Conservation (phyloP, 179 eudicot species). For the Monotropa hypopitys region DNA sequence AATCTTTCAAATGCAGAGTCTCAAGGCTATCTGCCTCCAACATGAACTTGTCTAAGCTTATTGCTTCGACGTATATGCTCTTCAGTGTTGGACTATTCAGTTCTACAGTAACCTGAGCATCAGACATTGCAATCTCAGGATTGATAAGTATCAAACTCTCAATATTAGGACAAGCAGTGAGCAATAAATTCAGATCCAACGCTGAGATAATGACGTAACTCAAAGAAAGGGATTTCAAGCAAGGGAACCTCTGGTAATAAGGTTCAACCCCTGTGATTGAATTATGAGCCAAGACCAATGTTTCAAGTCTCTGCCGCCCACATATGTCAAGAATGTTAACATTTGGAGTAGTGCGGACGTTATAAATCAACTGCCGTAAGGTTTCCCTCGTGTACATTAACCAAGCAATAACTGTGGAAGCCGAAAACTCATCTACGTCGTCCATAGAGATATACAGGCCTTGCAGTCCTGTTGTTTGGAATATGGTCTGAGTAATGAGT, state of each 20-base stretch:
- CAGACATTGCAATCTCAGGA: conserved; percentile 69
- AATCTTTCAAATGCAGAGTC: conserved; percentile 76
- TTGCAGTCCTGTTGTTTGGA: conserved; percentile 69
- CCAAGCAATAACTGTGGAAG: conserved; percentile 83
- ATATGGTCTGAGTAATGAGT: conserved; percentile 68
- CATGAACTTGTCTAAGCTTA: conserved; percentile 73
- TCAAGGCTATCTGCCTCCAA: conserved; percentile 77
- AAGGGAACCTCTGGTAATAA: conserved; percentile 61
- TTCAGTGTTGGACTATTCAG: conserved; percentile 60
- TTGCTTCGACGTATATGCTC: conserved; percentile 57
- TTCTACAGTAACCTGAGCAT: conserved; percentile 61
- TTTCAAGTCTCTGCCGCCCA: conserved; percentile 64
- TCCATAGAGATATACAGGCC: conserved; percentile 59
- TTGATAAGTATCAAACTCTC: conserved; percentile 42
- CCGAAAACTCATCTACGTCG: conserved; percentile 78
- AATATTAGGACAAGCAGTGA: conserved; percentile 71
- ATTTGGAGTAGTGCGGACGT: conserved; percentile 58
- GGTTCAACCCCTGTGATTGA: conserved; percentile 74
- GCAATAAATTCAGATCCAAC: conserved; percentile 63
- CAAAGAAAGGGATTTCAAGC: conserved; percentile 61
- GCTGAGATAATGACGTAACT: conserved; percentile 76
- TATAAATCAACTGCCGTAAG: conserved; percentile 45
- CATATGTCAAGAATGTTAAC: conserved; percentile 74
- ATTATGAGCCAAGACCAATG: conserved; percentile 54
- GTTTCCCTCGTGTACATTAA: conserved; percentile 74